Base-by-base conservation (phyloP, 257 asterid species). In the Jacaranda mimosifolia region DNA sequence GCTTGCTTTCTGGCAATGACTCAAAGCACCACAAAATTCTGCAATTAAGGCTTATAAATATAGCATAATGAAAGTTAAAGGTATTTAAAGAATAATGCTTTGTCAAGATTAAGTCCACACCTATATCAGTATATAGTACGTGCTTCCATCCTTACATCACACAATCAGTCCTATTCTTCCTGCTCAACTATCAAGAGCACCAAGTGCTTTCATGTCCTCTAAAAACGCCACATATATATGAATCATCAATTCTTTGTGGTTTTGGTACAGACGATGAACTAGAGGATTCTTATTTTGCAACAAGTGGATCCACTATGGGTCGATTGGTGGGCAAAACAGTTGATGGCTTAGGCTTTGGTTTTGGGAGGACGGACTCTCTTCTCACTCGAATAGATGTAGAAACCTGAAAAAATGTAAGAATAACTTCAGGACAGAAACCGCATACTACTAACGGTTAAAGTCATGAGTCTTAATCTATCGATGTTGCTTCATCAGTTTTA, bases 311-410 rank as follows among this genome's bases (percentile, higher is more conserved):
- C 15, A 79, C 74, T 38, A 82, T 80, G 8, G 94, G 87, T 45
- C 81, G 80, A 74, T 63, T 84, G 45, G 86, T 35, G 38, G 84
- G 66, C 63, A 75, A 64, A 9, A 53, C 77, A 40, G 84, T 68
- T 3, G 85, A 48, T 45, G 92, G 45, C 81, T 88, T 89, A 26
- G 91, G 88, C 83, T 90, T 92, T 18, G 95, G 78, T 86, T 89
- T 90, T 40, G 91, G 87, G 32, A 85, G 73, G 0, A 86, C 89
- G 13, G 86, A 82, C 77, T 92, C 97, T 85, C 97, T 87, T 83
- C 89, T 87, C 56, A 92, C 93, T 4, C 96, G 94, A 14, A 92
- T 93, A 38, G 97, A 92, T 62, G 97, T 95, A 68, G 97, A 97
- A 82, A 92, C 85, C 97, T 92, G 87, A 68, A 78, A 21, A 57